Base-by-base conservation (phyloP, 2,329 filamentous ascomycete species). In the Trichoderma sp. region DNA sequence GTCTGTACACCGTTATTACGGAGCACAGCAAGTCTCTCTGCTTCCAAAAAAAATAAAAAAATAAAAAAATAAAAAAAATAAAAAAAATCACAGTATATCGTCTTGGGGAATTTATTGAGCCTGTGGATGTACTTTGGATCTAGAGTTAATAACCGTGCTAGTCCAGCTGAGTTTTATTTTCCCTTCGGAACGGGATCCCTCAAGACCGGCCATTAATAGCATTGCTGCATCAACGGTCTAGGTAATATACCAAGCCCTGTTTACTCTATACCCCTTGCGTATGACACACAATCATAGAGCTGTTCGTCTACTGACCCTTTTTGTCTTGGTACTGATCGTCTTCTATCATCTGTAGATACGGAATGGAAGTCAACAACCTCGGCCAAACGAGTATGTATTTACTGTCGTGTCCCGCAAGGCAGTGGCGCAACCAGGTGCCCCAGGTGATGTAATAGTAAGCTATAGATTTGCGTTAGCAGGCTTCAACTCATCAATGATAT, bases 401-500 rank as follows among this genome's bases (percentile, higher is more conserved):
- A 50, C 91, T 86, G 74, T 92, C 90, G 54, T 84, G 84, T 4
- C 88, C 87, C 70, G 93, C 92, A 59, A 95, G 80, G 73, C 91
- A 93, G 70, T 90, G 89, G 48, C 92, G 87, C 19, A 95, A 83
- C 90, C 92, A 94, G 29, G 94, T 88, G 4, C 92, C 90, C 92
- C 92, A 96, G 15, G 88, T 82, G 72, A 96, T 92, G 76, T 94
- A 93, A 75, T 90, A 91, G 78, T 96, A 96, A 17, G 92, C 92
- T 76, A 67, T n/a, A 42, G 19, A 19, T 29, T 27, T 9, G 64
- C 34, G 69, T 76, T 64, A 74, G 72, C 57, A 54, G 13, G 34
- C 10, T 22, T 6, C 52, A 42, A 15, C 34, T 63, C 27, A 32
- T 69, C 67, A 69, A 71, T 34, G 17, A n/a, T 0, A 64, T 19